Base-by-base conservation (phyloP, 2,329 filamentous ascomycete species). In the Aphanoascus verrucosus region DNA sequence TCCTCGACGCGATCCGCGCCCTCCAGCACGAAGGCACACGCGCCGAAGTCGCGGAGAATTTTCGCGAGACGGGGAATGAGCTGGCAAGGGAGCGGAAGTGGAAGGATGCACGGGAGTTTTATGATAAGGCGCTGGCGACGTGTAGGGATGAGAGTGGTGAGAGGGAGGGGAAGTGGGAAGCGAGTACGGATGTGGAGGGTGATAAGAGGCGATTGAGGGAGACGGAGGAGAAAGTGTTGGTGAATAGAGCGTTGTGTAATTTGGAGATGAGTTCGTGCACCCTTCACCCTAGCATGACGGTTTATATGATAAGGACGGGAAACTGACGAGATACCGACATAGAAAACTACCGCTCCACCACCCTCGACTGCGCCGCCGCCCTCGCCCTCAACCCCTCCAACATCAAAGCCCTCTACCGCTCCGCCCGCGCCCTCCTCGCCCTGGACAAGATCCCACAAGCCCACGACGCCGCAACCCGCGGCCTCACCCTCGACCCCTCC, bases 61-160 rank as follows among this genome's bases (percentile, higher is more conserved):
- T 96, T 74, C 88, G 93, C 63, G 85, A 91, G 66, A 86, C 88
- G 60, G 93, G 93, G 34, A 98, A 98, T 67, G 91, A 97, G 63
- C 83, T 81, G 63, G 94, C 94, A 65, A 77, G 79, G 61, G 76
- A 77, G 53, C 83, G 82, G 68, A 76, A 81, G 46, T 95, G 85
- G 82, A 75, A 70, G 23, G 89, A 97, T 68, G 93, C 90, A 3
- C 84, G 85, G 65, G 89, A 95, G 68, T 96, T 90, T 68, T 98
- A 98, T 68, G 81, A 79, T 31, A 93, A 94, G 72, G 90, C 84
- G n/a, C 77, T 96, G 50, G 74, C 80, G 9, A 80, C 94, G 5
- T 71, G 96, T 15, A 87, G 64, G 68, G 71, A 34, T n/a, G 34
- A 28, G 23, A 3, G 23, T 7, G 23, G 19, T 1, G 48, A 15